A percentile compares a stretch with the other conserved stretches of the same genome.
These are phyloP conservation scores for Hyaloscypha bicolor DNA, from an alignment of 495 filamentous ascomycete species.

Conservation along the genomic window DNA sequence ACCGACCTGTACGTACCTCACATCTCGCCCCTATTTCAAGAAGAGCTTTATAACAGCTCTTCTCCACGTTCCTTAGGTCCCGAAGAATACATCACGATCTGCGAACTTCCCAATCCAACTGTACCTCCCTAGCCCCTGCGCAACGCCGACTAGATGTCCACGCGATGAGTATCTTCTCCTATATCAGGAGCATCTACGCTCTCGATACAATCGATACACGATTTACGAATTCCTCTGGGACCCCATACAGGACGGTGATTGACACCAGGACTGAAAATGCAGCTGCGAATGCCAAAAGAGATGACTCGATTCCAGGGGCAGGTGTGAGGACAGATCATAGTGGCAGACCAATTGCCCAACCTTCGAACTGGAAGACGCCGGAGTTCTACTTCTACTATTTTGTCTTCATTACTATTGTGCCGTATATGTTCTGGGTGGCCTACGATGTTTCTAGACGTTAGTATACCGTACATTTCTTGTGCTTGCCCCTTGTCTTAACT, in stretches of 20 bases:
- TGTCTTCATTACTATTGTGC: conserved; percentile 66
- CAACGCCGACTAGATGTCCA: conserved; percentile 20
- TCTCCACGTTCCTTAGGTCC: background rate
- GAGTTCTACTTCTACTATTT: conserved; percentile 87
- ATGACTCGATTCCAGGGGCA: conserved; percentile 28
- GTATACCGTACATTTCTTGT: conserved; percentile 26
- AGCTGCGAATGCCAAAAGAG: conserved; percentile 33
- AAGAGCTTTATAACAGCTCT: background rate
- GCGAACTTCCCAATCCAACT: background rate
- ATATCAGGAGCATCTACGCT: conserved; percentile 61
- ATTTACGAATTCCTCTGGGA: conserved; percentile 72
- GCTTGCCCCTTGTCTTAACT: conserved; percentile 8
- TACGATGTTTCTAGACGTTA: conserved; percentile 86
- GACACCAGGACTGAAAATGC: conserved; percentile 41
- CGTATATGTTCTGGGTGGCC: conserved; percentile 88
- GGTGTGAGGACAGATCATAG: conserved; percentile 44
- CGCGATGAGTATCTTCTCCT: conserved; percentile 33
- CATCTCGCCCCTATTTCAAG: background rate
- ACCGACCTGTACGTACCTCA: background rate
- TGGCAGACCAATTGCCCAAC: conserved; percentile 47
- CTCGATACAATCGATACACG: conserved; percentile 93
- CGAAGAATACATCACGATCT: background rate
- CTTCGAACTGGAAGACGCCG: conserved; percentile 78
- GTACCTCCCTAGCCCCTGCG: background rate
- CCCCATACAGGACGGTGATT: conserved; percentile 58